phyloP scores from a whole-genome alignment of 2,329 filamentous ascomycete genomes.

The Clonostachys byssicola region DNA sequence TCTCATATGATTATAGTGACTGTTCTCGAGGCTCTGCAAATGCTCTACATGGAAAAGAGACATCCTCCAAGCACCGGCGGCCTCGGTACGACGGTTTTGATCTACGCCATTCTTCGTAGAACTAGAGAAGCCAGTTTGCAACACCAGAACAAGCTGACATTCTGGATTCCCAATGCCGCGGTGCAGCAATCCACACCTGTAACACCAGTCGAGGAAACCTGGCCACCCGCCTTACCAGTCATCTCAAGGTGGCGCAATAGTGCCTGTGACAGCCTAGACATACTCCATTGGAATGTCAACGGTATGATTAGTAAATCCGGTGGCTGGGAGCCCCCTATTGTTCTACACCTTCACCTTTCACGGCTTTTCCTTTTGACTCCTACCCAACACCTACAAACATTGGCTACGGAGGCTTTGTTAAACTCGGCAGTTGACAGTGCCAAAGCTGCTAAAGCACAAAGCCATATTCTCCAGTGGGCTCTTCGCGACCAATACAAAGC shows the following conservation, averaged over 20 bases:
- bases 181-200: conserved; percentile 1
- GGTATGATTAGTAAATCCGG: conserved; percentile 37
- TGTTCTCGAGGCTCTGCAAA: conserved; percentile 16
- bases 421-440: background rate
- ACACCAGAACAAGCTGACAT: conserved; percentile 16
- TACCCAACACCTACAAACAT: background rate
- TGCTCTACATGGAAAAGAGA: conserved; percentile 25
- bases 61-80: conserved; percentile 21
- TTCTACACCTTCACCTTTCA: conserved; percentile 48
- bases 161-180: conserved; percentile 12
- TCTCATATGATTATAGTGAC: conserved; percentile 4
- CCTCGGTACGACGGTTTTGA: conserved; percentile 23
- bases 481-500: conserved; percentile 29
- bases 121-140: conserved; percentile 20
- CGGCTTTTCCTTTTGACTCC: conserved; percentile 45
- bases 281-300: conserved; percentile 53
- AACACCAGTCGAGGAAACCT: conserved; percentile 2
- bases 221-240: conserved; percentile 4
- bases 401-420: background rate
- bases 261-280: conserved; percentile 40
- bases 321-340: conserved; percentile 45
- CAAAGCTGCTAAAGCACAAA: background rate
- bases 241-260: conserved; percentile 30
- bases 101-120: conserved; percentile 25
- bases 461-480: conserved; percentile 21